These are phyloP conservation scores for Lactarius vividus DNA, from an alignment of 768 basidiomycete genomes.

Conservation along the genomic window DNA sequence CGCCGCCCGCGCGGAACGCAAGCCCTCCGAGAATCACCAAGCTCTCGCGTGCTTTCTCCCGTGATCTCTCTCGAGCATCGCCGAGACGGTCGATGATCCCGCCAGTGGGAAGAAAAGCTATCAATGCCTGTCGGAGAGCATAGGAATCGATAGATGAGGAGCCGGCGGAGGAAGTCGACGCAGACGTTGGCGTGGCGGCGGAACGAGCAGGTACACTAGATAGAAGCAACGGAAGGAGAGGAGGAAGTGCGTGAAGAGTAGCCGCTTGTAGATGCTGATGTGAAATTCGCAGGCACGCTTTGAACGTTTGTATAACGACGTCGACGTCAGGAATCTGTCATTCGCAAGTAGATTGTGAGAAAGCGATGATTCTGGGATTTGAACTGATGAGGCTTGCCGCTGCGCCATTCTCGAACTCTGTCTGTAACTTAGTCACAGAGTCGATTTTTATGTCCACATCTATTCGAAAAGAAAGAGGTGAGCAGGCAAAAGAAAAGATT, in stretches of 20 bases:
- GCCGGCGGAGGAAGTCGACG: slow-evolving; percentile 48
- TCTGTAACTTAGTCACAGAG: slow-evolving; percentile 74
- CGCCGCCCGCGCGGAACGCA: slow-evolving; percentile 58
- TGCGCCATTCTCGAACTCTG: slow-evolving; percentile 64
- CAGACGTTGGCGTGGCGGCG: slow-evolving; percentile 39
- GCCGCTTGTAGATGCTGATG: slow-evolving; percentile 82
- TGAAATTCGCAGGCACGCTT: slow-evolving; percentile 70
- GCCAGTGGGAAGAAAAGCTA: slow-evolving; percentile 68
- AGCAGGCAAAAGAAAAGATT: not conserved
- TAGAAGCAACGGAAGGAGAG: slow-evolving; percentile 62
- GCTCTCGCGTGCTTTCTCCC: slow-evolving; percentile 72
- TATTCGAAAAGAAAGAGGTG: slow-evolving; percentile 34
- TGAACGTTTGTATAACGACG: slow-evolving; percentile 63
- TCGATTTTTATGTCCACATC: slow-evolving; percentile 82
- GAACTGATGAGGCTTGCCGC: slow-evolving; percentile 48
- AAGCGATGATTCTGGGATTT: not conserved
- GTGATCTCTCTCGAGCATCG: slow-evolving; percentile 66
- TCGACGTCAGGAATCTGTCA: slow-evolving; percentile 72
- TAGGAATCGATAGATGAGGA: slow-evolving; percentile 50
- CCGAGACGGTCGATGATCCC: slow-evolving; percentile 82
- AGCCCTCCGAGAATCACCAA: slow-evolving; percentile 73
- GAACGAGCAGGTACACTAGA: slow-evolving; percentile 36
- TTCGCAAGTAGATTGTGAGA: slow-evolving; percentile 1
- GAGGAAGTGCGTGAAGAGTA: slow-evolving; percentile 65
- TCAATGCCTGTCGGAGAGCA: slow-evolving; percentile 64